Percentiles rank a stretch among this genome's conserved stretches.
phyloP scores from a whole-genome alignment of 2,329 filamentous ascomycete genomes.

The Endoconidiophora laricicola region DNA sequence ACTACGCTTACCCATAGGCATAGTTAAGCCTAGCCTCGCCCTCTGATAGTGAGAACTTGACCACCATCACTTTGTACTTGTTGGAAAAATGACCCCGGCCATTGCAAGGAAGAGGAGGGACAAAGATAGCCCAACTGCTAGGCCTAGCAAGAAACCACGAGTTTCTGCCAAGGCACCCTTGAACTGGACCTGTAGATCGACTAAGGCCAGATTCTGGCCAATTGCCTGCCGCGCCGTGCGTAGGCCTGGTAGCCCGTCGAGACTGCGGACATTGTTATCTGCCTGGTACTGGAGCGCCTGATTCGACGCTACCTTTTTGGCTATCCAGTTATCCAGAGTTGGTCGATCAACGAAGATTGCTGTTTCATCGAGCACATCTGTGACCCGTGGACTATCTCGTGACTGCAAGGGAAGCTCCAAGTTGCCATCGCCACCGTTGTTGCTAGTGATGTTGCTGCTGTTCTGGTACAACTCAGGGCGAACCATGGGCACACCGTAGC shows the following conservation, averaged over 20 bases:
- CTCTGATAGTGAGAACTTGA: too few relatives aligned
- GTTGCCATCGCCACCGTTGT: neutral
- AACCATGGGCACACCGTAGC: constrained; percentile 44
- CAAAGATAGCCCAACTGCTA: constrained; percentile 12
- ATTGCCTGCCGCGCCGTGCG: constrained; percentile 32
- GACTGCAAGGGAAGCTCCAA: too few relatives aligned
- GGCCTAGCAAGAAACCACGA: constrained; percentile 19
- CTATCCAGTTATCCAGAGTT: constrained; percentile 36
- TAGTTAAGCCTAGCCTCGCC: too few relatives aligned
- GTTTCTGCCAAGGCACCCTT: constrained; percentile 15
- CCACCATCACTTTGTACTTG: neutral
- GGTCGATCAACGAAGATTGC: constrained; percentile 35
- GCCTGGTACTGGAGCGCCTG: constrained; percentile 38
- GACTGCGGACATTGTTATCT: constrained; percentile 35
- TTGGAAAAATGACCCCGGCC: neutral
- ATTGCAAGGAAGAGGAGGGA: neutral
- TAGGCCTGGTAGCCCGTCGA: constrained; percentile 44
- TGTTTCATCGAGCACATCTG: constrained; percentile 19
- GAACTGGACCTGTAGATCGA: constrained; percentile 18
- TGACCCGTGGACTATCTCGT: neutral
- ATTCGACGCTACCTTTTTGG: constrained; percentile 31
- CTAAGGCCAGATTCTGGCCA: constrained; percentile 31
- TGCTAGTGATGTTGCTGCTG: constrained; percentile 7
- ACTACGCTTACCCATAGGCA: too few relatives aligned
- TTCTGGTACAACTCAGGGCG: constrained; percentile 23